Percentiles rank a stretch among this genome's conserved stretches.
Evolutionary conservation across 306 rosid species (phyloP).

Genomic region (Ormosia semicastrata): DNA sequence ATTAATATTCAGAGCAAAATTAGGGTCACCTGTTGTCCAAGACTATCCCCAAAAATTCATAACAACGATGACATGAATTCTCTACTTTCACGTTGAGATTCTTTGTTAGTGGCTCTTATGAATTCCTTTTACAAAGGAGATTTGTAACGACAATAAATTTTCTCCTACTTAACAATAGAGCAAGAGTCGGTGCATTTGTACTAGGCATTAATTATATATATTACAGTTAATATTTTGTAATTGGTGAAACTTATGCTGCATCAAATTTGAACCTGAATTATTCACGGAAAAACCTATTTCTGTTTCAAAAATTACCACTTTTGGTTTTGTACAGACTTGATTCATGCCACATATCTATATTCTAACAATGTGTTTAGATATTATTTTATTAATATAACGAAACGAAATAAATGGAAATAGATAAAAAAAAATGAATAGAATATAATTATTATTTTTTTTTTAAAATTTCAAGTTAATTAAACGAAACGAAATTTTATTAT

Average conservation of each 20-base stretch:
- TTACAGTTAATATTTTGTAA: background rate
- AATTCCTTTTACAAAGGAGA: background rate
- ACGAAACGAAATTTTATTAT: too few species aligned
- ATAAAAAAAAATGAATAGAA: too few species aligned
- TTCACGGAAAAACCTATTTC: background rate
- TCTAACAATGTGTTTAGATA: too few species aligned
- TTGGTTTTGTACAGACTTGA: background rate
- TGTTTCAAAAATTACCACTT: background rate
- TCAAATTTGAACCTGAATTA: background rate
- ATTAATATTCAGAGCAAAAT: conserved; percentile 17
- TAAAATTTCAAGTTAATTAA: too few species aligned
- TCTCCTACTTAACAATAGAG: background rate
- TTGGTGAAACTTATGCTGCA: background rate
- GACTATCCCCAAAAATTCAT: background rate
- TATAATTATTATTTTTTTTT: too few species aligned
- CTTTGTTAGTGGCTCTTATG: background rate
- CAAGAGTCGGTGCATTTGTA: background rate
- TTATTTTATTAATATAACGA: too few species aligned
- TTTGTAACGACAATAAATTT: background rate
- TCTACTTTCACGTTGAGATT: background rate
- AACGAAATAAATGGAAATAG: too few species aligned
- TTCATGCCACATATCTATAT: background rate
- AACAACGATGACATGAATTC: background rate
- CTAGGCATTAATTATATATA: background rate
- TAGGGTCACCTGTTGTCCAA: background rate